These are phyloP conservation scores for Lathyrus aphaca DNA, from an alignment of 306 rosid genomes.

Conservation along the genomic window DNA sequence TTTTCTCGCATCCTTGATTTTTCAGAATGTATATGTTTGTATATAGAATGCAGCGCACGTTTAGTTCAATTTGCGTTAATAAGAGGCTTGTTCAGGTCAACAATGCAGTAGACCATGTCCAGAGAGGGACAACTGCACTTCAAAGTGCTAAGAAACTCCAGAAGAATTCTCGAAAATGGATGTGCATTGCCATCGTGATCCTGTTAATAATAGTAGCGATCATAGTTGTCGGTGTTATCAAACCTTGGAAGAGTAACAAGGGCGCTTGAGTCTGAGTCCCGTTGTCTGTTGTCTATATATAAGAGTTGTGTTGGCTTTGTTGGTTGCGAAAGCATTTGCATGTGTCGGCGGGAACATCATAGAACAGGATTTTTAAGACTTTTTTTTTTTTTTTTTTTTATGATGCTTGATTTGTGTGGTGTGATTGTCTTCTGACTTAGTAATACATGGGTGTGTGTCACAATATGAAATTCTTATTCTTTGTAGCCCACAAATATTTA, in stretches of 20 bases:
- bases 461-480: slow-evolving; percentile 44
- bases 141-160: slow-evolving; percentile 87
- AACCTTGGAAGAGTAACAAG: slow-evolving; percentile 83
- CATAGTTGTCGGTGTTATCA: slow-evolving; percentile 67
- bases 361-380: slow-evolving; percentile 26
- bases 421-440: slow-evolving; percentile 44
- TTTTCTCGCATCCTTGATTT: slow-evolving; percentile 21
- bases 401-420: slow-evolving; percentile 48
- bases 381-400: slow-evolving; percentile 30
- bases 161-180: slow-evolving; percentile 86
- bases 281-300: slow-evolving; percentile 46
- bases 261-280: slow-evolving; percentile 53
- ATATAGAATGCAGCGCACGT: slow-evolving; percentile 34
- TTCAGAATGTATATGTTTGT: slow-evolving; percentile 32
- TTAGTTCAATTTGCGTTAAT: slow-evolving; percentile 50
- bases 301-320: slow-evolving; percentile 43
- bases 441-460: slow-evolving; percentile 38
- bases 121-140: slow-evolving; percentile 77
- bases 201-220: slow-evolving; percentile 73
- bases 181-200: slow-evolving; percentile 80
- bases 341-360: slow-evolving; percentile 36
- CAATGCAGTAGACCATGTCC: slow-evolving; percentile 73
- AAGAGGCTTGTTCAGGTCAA: slow-evolving; percentile 67
- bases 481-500: slow-evolving; percentile 37
- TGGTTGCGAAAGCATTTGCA: slow-evolving; percentile 36